Conservation (phyloP, 176 grass and related monocot species). For the Ensete glaucum region DNA sequence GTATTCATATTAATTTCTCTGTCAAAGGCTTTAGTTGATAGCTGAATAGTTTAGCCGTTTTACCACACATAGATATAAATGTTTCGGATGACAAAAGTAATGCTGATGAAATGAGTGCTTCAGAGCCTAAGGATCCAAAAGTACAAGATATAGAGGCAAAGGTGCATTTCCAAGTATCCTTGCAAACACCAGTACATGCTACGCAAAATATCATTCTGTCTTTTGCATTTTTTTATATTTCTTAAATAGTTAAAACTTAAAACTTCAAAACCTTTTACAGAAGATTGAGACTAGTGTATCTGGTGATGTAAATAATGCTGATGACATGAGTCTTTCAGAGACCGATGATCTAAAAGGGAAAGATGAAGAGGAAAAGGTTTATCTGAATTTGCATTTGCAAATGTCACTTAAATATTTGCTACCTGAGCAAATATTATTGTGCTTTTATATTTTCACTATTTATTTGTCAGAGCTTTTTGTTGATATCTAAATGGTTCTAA, state of each 20-base stretch:
- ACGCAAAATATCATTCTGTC: background rate
- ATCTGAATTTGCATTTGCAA: background rate
- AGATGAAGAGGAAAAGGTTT: slow-evolving; percentile 3
- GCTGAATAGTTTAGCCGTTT: background rate
- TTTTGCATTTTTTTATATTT: background rate
- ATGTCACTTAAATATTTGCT: background rate
- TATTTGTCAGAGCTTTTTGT: background rate
- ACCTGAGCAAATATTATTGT: background rate
- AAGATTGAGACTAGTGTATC: background rate
- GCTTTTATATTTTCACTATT: background rate
- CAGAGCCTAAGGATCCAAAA: background rate
- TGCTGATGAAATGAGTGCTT: background rate
- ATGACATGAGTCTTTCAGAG: background rate
- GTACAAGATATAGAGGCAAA: background rate
- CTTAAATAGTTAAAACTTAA: background rate
- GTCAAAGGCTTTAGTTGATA: background rate
- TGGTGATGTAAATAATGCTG: background rate
- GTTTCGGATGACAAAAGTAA: background rate
- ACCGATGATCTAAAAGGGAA: background rate
- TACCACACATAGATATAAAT: background rate
- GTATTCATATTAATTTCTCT: background rate
- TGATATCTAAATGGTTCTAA: background rate
- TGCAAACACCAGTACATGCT: background rate
- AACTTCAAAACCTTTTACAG: background rate
- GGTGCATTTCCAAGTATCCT: background rate